phyloP scores from a whole-genome alignment of 2,329 filamentous ascomycete genomes.

The Botrytis sinoallii region DNA sequence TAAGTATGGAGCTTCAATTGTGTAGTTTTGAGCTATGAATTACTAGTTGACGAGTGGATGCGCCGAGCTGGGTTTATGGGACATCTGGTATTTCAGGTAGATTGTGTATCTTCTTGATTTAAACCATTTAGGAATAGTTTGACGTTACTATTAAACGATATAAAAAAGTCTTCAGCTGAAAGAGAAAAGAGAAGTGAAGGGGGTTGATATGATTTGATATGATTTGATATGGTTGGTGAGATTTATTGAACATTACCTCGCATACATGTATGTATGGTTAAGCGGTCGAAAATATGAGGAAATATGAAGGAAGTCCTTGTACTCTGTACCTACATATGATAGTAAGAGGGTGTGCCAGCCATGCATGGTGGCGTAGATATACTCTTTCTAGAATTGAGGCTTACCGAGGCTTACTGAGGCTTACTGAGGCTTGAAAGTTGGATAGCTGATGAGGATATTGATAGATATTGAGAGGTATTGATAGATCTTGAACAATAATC shows the following conservation, averaged over 20 bases:
- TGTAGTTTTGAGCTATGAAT: not conserved
- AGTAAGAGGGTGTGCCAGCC: not conserved
- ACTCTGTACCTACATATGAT: not conserved
- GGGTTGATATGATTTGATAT: not conserved
- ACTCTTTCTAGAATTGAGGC: conserved; percentile 9
- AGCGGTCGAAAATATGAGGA: not conserved
- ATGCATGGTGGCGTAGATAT: conserved; percentile 12
- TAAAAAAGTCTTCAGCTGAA: not conserved
- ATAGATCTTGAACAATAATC: not conserved
- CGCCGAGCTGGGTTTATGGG: conserved; percentile 10
- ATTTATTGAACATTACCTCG: not conserved
- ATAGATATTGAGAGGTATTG: too few species aligned
- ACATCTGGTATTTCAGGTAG: not conserved
- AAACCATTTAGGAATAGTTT: not conserved
- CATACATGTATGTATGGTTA: not conserved
- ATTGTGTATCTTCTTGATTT: not conserved
- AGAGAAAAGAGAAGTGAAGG: too few species aligned
- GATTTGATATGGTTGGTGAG: not conserved
- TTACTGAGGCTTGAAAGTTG: not conserved
- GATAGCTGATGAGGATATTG: not conserved
- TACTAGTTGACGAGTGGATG: conserved; percentile 2
- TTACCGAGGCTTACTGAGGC: conserved; percentile 3
- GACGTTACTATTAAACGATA: not conserved
- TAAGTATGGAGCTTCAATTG: not conserved
- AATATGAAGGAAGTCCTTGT: not conserved